Evolutionary conservation across 768 basidiomycete species (phyloP).

Genomic region (Fistulinella prunicolor): DNA sequence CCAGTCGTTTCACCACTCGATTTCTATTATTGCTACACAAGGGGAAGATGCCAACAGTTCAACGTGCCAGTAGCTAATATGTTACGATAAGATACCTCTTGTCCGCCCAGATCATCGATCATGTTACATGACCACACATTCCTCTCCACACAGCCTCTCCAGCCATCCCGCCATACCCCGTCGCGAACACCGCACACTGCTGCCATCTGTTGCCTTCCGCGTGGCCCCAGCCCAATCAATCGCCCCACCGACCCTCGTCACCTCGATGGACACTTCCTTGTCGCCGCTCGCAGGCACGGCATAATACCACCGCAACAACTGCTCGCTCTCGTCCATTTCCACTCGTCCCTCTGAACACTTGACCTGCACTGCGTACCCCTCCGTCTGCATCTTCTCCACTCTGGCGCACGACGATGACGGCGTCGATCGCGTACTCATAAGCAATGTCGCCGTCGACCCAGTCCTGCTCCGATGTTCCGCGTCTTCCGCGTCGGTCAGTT

Average conservation of each 20-base stretch:
- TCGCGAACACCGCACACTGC: background rate
- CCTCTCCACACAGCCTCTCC: constrained; percentile 13
- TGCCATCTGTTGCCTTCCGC: background rate
- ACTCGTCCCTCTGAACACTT: constrained; percentile 46
- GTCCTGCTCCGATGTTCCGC: background rate
- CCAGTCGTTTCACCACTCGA: no score
- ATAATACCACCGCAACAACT: constrained; percentile 53
- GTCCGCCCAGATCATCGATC: constrained; percentile 1
- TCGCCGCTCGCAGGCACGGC: constrained; percentile 28
- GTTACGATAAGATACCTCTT: constrained; percentile 9
- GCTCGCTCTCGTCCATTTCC: constrained; percentile 46
- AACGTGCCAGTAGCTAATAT: no score
- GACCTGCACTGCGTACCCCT: constrained; percentile 41
- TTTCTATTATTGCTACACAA: constrained; percentile 1
- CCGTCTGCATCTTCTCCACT: constrained; percentile 14
- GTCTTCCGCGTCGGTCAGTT: background rate
- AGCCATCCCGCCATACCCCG: constrained; percentile 4
- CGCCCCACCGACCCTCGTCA: constrained; percentile 41
- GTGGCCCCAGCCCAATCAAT: constrained; percentile 25
- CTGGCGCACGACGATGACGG: constrained; percentile 1
- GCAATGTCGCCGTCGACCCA: constrained; percentile 18
- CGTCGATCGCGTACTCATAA: constrained; percentile 2
- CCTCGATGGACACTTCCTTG: constrained; percentile 38
- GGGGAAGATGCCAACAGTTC: background rate
- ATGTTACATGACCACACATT: constrained; percentile 25